Conservation (phyloP, 2,329 filamentous ascomycete species). For the Chaetomium sp. region DNA sequence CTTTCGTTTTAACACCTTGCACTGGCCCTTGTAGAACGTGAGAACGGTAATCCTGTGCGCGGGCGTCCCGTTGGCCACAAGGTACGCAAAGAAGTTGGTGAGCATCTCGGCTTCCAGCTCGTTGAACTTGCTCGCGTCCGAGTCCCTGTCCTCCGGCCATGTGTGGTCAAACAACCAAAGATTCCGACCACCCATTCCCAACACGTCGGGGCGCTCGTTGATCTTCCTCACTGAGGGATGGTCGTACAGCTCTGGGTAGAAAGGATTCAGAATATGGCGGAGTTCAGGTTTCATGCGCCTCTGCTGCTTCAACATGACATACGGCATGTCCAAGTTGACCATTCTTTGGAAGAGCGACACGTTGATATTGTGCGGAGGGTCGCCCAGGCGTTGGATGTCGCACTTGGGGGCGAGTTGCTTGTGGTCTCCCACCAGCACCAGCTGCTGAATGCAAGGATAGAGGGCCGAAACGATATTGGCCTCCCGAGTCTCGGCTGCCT, state of each 20-base stretch:
- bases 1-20: slow-evolving; percentile 52
- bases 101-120: slow-evolving; percentile 69
- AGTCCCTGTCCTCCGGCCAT: slow-evolving; percentile 59
- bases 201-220: slow-evolving; percentile 34
- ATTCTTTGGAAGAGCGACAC: slow-evolving; percentile 76
- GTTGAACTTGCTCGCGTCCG: slow-evolving; percentile 63
- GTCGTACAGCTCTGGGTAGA: slow-evolving; percentile 41
- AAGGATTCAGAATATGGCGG: slow-evolving; percentile 39
- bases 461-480: slow-evolving; percentile 49
- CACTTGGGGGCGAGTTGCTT: slow-evolving; percentile 69
- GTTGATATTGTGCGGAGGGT: slow-evolving; percentile 58
- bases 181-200: slow-evolving; percentile 32
- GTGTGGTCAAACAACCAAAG: slow-evolving; percentile 42
- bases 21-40: slow-evolving; percentile 84
- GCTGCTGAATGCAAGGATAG: slow-evolving; percentile 45
- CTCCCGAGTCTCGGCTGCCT: slow-evolving; percentile 71
- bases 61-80: slow-evolving; percentile 59
- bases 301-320: slow-evolving; percentile 59
- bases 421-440: slow-evolving; percentile 67
- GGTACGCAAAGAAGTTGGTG: slow-evolving; percentile 62
- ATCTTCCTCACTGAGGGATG: slow-evolving; percentile 34
- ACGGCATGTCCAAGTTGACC: slow-evolving; percentile 58
- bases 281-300: slow-evolving; percentile 49
- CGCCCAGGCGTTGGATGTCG: slow-evolving; percentile 52
- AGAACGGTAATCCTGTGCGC: slow-evolving; percentile 65